Percentiles rank a stretch among this genome's conserved stretches.
Evolutionary conservation across 495 filamentous ascomycete species (phyloP).

Genomic region (Talaromyces liani): DNA sequence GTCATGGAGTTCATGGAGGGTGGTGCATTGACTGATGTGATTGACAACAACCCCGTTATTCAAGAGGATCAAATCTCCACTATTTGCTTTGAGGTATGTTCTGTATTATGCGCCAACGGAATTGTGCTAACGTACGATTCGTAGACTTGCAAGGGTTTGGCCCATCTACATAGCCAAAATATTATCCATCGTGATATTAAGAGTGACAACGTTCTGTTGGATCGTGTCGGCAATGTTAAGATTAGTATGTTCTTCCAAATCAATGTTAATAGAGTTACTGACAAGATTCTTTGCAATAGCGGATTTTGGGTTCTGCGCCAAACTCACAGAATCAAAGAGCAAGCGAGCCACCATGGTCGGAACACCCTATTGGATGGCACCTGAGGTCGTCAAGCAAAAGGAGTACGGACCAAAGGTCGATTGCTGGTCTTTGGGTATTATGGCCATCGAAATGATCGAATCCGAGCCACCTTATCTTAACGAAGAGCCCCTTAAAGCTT

Average conservation of each 20-base stretch:
- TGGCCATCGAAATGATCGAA: slow-evolving; percentile 99
- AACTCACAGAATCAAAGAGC: slow-evolving; percentile 91
- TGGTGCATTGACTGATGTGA: slow-evolving; percentile 94
- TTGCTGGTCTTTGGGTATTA: slow-evolving; percentile 98
- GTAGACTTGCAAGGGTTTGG: slow-evolving; percentile 90
- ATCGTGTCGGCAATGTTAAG: slow-evolving; percentile 91
- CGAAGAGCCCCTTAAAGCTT: slow-evolving; percentile 90
- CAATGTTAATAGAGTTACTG: background rate
- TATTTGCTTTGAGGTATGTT: slow-evolving; percentile 81
- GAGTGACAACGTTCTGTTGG: slow-evolving; percentile 93
- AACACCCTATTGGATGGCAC: slow-evolving; percentile 99
- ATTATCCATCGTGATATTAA: slow-evolving; percentile 99
- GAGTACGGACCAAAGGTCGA: slow-evolving; percentile 98
- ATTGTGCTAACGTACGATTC: slow-evolving; percentile 25
- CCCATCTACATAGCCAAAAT: slow-evolving; percentile 88
- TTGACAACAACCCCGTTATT: slow-evolving; percentile 89
- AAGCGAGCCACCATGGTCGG: slow-evolving; percentile 99
- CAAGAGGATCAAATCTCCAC: slow-evolving; percentile 95
- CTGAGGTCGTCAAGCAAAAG: slow-evolving; percentile 98
- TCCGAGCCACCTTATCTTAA: slow-evolving; percentile 96
- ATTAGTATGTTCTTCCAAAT: slow-evolving; percentile 62
- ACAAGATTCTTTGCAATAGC: slow-evolving; percentile 46
- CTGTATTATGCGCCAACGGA: background rate
- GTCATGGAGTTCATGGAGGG: slow-evolving; percentile 99
- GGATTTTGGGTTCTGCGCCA: slow-evolving; percentile 98